A percentile compares a stretch with the other conserved stretches of the same genome.
Conservation (phyloP, 2,329 filamentous ascomycete species). For the Colletotrichum sublineola region DNA sequence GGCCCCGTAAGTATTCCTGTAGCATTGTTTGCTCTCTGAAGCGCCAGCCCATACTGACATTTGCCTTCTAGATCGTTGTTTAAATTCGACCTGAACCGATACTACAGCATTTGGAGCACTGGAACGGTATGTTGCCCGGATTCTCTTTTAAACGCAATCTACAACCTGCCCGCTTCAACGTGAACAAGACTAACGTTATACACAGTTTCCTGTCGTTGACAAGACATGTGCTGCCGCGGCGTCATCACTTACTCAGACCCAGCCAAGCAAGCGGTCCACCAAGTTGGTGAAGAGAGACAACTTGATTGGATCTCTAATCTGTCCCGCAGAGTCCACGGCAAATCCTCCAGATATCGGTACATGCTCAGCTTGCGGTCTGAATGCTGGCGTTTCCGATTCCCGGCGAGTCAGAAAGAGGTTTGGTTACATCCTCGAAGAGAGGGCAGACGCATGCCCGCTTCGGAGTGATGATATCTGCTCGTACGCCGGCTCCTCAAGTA, state of each 20-base stretch:
- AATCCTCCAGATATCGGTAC: neutral
- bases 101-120: neutral
- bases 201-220: neutral
- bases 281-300: neutral
- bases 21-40: neutral
- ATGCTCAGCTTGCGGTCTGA: neutral
- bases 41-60: too few species aligned
- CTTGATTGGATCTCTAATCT: slow-evolving; percentile 3
- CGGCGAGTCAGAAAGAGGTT: neutral
- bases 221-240: neutral
- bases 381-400: neutral
- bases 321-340: neutral
- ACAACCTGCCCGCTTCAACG: too few species aligned
- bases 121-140: neutral
- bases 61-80: neutral
- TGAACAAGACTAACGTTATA: too few species aligned
- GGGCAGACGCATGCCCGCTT: neutral
- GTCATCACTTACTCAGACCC: neutral
- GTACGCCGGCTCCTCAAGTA: too few species aligned
- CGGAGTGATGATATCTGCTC: neutral
- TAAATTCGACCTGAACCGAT: neutral
- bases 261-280: neutral
- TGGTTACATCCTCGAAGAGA: neutral
- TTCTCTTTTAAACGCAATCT: neutral
- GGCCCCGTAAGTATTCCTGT: slow-evolving; percentile 14